Percentiles rank a stretch among this genome's conserved stretches.
These are phyloP conservation scores for Colletotrichum magnum DNA, from an alignment of 2,329 filamentous ascomycete genomes.

Conservation along the genomic window DNA sequence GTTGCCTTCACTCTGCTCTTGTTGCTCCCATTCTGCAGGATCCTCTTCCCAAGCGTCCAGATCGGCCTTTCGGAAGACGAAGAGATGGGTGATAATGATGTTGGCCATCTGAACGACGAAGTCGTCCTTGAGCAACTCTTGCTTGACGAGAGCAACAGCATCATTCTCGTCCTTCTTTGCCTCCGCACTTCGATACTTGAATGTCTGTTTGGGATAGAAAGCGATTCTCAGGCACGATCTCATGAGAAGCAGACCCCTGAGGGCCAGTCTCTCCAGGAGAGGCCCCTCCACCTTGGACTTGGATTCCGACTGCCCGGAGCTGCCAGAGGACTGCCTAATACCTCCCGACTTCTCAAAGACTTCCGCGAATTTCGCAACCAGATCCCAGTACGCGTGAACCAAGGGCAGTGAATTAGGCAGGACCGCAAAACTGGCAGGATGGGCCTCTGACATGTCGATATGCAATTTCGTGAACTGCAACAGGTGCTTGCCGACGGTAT, in stretches of 20 bases:
- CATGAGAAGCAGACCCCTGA: conserved; percentile 87
- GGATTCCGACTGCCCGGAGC: conserved; percentile 49
- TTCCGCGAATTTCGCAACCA: conserved; percentile 83
- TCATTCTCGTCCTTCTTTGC: conserved; percentile 82
- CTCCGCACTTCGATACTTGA: conserved; percentile 83
- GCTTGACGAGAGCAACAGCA: conserved; percentile 79
- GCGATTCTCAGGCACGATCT: conserved; percentile 88
- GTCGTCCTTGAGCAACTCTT: conserved; percentile 80
- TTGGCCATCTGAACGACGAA: conserved; percentile 88
- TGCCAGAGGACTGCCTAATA: conserved; percentile 61
- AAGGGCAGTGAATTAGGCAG: conserved; percentile 85
- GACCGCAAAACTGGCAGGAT: conserved; percentile 86
- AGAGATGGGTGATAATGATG: conserved; percentile 86
- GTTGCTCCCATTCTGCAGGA: conserved; percentile 94
- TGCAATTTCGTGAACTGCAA: conserved; percentile 94
- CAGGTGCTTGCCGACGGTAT: conserved; percentile 85
- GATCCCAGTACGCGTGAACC: conserved; percentile 86
- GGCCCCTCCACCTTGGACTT: conserved; percentile 71
- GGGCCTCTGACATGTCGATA: conserved; percentile 83
- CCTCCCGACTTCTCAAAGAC: conserved; percentile 76
- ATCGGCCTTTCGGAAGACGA: conserved; percentile 88
- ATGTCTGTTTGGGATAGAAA: conserved; percentile 83
- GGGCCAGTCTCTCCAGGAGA: conserved; percentile 82
- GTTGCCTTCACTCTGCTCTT: conserved; percentile 86
- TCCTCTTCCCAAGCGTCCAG: conserved; percentile 94